Evolutionary conservation across 805 yeast species (phyloP).

Genomic region (Ogataea wickerhamii): DNA sequence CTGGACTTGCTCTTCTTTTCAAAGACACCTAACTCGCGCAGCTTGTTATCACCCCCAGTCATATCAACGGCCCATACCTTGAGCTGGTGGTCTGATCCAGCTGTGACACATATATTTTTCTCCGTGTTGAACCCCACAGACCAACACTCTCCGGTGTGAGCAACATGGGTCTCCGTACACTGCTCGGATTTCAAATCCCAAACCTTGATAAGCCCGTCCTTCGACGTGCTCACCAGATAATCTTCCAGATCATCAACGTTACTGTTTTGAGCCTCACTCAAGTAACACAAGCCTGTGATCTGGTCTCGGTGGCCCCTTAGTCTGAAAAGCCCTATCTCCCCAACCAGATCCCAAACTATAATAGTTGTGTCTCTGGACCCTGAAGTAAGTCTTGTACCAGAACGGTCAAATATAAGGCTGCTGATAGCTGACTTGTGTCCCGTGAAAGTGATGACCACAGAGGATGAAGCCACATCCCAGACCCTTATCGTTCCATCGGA

Average conservation of each 20-base stretch:
- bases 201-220: conserved; percentile 86
- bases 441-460: conserved; percentile 74
- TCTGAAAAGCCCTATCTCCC: conserved; percentile 84
- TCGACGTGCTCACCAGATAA: conserved; percentile 72
- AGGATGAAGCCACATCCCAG: conserved; percentile 84
- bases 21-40: conserved; percentile 59
- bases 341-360: conserved; percentile 92
- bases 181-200: conserved; percentile 93
- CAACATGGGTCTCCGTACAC: conserved; percentile 91
- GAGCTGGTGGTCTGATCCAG: conserved; percentile 77
- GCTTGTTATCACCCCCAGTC: conserved; percentile 42
- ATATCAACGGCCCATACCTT: conserved; percentile 80
- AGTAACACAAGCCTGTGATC: conserved; percentile 69
- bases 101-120: conserved; percentile 52
- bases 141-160: conserved; percentile 95
- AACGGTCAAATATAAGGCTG: conserved; percentile 61
- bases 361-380: conserved; percentile 85
- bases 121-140: conserved; percentile 48
- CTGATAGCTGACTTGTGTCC: conserved; percentile 91
- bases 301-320: conserved; percentile 86
- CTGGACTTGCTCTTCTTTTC: conserved; percentile 76
- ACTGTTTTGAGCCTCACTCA: conserved; percentile 33
- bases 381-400: conserved; percentile 81
- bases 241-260: conserved; percentile 56
- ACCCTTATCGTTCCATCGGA: conserved; percentile 84